Percentiles rank a stretch among this genome's conserved stretches.
Conservation (phyloP, 257 asterid genomes). For the Dorcoceras hygrometricum region DNA sequence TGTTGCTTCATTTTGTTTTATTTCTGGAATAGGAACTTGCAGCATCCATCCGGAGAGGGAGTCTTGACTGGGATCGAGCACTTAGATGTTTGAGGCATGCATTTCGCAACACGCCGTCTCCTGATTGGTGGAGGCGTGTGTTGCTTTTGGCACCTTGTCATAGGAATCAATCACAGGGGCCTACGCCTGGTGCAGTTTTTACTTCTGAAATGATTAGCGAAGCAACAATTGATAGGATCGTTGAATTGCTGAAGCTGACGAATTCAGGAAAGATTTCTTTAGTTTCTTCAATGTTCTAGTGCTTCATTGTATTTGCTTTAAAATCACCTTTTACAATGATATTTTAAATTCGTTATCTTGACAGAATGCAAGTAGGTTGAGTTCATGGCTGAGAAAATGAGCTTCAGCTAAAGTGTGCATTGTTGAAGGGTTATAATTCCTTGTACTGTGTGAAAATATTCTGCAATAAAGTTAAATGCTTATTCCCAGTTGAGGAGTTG, state of each 20-base stretch:
- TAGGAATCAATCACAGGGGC: conserved; percentile 68
- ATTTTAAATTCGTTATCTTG: conserved; percentile 11
- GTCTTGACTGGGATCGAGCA: conserved; percentile 98
- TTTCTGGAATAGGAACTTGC: conserved; percentile 76
- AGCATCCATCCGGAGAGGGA: conserved; percentile 85
- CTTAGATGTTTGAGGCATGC: conserved; percentile 95
- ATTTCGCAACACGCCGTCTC: conserved; percentile 94
- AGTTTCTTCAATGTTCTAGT: conserved; percentile 1
- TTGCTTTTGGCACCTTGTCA: conserved; percentile 96
- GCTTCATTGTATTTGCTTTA: conserved; percentile 13
- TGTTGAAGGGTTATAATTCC: background rate
- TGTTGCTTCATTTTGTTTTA: conserved; percentile 10
- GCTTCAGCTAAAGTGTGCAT: background rate
- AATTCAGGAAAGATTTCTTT: conserved; percentile 67
- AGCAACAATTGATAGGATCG: conserved; percentile 92
- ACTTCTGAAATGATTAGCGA: conserved; percentile 95
- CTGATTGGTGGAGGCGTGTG: conserved; percentile 99
- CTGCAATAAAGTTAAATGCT: conserved; percentile 5
- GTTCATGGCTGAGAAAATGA: background rate
- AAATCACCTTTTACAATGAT: conserved; percentile 17
- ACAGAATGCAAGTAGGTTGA: background rate
- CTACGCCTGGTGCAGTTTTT: conserved; percentile 90
- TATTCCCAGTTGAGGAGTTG: background rate
- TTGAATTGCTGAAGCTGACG: conserved; percentile 77
- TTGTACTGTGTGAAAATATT: conserved; percentile 2